A percentile compares a stretch with the other conserved stretches of the same genome.
phyloP scores from a whole-genome alignment of 257 asterid genomes.

The Anisodus tanguticus region DNA sequence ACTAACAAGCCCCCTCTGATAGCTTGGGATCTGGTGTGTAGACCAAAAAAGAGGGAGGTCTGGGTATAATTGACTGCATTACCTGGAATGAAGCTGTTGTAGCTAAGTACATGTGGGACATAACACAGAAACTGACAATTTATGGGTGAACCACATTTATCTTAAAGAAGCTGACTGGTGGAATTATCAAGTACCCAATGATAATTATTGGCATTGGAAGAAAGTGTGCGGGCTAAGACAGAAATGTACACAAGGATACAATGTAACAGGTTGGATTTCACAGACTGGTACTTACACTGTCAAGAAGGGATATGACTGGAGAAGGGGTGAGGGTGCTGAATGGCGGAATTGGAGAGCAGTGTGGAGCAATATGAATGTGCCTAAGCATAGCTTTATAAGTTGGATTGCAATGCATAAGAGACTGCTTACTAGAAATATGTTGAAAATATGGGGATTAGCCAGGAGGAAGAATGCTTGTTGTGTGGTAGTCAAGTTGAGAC shows the following conservation, averaged over 20 bases:
- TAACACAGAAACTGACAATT: too few relatives aligned
- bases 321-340: not conserved
- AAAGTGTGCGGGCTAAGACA: too few relatives aligned
- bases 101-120: not conserved
- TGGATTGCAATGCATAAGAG: not conserved
- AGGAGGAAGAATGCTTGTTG: too few relatives aligned
- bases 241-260: too few relatives aligned
- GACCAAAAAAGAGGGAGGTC: not conserved
- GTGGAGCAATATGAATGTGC: not conserved
- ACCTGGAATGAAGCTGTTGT: not conserved
- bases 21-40: not conserved
- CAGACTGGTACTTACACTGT: not conserved
- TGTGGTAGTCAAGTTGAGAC: too few relatives aligned
- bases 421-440: not conserved
- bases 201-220: not conserved
- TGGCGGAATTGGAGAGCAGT: too few relatives aligned
- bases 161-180: not conserved
- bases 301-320: not conserved
- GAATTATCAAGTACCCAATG: not conserved
- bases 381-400: not conserved
- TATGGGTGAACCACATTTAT: not conserved
- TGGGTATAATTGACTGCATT: not conserved
- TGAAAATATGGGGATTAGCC: not conserved
- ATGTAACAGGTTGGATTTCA: too few relatives aligned
- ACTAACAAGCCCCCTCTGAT: not conserved